Percentiles rank a stretch among this genome's conserved stretches.
These are phyloP conservation scores for Uncinocarpus reesii DNA, from an alignment of 2,329 filamentous ascomycete species.

Conservation along the genomic window DNA sequence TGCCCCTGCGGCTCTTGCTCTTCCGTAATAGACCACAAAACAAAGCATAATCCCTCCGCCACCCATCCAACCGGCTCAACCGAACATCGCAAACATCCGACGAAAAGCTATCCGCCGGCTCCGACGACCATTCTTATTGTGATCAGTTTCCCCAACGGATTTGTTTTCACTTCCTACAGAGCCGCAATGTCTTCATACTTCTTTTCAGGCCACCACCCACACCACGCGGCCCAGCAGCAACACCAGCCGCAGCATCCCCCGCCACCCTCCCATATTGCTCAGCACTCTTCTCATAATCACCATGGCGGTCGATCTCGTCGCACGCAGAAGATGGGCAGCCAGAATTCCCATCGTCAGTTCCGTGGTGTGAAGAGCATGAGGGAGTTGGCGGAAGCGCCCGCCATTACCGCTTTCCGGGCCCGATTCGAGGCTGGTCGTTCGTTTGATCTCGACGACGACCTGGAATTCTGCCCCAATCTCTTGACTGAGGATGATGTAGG, in stretches of 20 bases:
- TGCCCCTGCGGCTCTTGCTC: slow-evolving; percentile 7
- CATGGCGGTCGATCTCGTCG: slow-evolving; percentile 77
- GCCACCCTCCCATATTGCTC: slow-evolving; percentile 40
- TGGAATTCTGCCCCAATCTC: slow-evolving; percentile 88
- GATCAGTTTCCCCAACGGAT: not conserved
- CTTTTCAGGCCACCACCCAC: slow-evolving; percentile 37
- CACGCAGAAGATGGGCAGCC: slow-evolving; percentile 67
- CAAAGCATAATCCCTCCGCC: slow-evolving; percentile 5
- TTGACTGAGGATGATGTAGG: slow-evolving; percentile 86
- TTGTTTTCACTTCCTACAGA: slow-evolving; percentile 12
- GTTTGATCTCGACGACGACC: slow-evolving; percentile 90
- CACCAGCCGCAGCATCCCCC: slow-evolving; percentile 46
- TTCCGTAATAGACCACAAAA: slow-evolving; percentile 16
- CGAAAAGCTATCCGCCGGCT: too few relatives aligned
- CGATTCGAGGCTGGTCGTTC: slow-evolving; percentile 86
- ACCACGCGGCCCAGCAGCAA: slow-evolving; percentile 41
- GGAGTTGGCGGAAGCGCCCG: slow-evolving; percentile 68
- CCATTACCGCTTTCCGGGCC: slow-evolving; percentile 66
- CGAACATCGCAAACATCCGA: not conserved
- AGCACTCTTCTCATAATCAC: slow-evolving; percentile 56
- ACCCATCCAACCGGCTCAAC: not conserved
- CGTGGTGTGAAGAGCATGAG: slow-evolving; percentile 77
- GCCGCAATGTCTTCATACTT: slow-evolving; percentile 39
- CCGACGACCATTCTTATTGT: not conserved
- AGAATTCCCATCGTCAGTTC: slow-evolving; percentile 78